Evolutionary conservation across 306 rosid species (phyloP).

Genomic region (Vigna unguiculata): DNA sequence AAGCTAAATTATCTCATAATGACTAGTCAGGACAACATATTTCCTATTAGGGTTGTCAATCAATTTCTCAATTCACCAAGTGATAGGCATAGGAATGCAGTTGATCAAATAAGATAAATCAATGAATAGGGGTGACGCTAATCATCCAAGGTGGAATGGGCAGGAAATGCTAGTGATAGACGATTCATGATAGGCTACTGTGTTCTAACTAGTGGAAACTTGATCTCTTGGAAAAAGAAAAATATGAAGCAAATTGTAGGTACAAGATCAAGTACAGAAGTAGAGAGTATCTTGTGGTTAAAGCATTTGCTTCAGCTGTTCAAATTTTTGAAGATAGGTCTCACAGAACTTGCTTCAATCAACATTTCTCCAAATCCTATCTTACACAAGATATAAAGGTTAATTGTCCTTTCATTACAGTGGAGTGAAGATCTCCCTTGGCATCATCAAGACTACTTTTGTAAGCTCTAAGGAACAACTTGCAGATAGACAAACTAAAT

Average conservation of each 20-base stretch:
- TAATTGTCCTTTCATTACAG: neutral
- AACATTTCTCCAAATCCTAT: neutral
- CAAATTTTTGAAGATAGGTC: neutral
- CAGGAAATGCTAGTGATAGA: neutral
- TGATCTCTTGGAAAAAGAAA: neutral
- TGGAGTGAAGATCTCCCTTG: no score
- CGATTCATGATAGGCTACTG: neutral
- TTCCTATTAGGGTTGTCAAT: neutral
- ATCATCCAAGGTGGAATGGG: neutral
- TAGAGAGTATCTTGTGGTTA: neutral
- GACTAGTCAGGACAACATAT: neutral
- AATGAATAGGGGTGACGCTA: neutral
- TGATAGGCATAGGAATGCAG: neutral
- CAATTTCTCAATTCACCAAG: neutral
- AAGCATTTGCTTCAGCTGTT: neutral
- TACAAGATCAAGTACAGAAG: neutral
- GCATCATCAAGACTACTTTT: no score
- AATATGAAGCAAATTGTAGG: neutral
- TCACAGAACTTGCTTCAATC: neutral
- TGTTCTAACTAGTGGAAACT: neutral
- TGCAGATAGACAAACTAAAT: no score
- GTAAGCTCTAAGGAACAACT: no score
- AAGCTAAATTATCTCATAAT: neutral
- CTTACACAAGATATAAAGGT: neutral
- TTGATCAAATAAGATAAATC: neutral